Base-by-base conservation (phyloP, 306 rosid genomes). In the Begonia fuchsioides region DNA sequence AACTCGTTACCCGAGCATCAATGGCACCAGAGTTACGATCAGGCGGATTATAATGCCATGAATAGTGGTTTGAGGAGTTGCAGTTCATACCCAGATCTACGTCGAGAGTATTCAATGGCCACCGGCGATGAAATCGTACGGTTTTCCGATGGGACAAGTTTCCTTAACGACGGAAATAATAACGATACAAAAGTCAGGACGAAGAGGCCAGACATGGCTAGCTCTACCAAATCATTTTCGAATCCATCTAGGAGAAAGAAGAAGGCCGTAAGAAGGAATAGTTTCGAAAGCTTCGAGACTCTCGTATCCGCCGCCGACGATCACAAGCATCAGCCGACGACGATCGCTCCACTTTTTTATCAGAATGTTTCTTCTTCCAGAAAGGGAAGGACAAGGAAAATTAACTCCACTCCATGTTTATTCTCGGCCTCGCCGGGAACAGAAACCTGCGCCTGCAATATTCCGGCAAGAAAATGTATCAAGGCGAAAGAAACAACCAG, bases 81-180 rank as follows among this genome's bases (percentile, higher is more conserved):
- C 64, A 81, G 75, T 43, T 90, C 97, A 12, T 72, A 90, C 68
- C 97, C 97, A 0, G 92, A 90, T 84, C 87, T 90, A 39, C 74
- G 93, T 11, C 93, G 70, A 65, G 93, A 81, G 13, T 66, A 79
- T 52, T 44, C 68, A 1, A 67, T 76, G 79, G 39, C 49, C 8
- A 14, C 44, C 35, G 64, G 58, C 12, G 78, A 90, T 16, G 87
- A 81, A 38, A 59, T 69, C 44, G 64, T 82, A 93, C 63, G 80
- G 39, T 90, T 73, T 59, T 48, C 56, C 47, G 97, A 90, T 2
- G 97, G 84, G 10, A 78, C 73, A 32, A 64, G 59, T 11, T 52
- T 90, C 55, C 54, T 43, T 12, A 57, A 67, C 44, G 7, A 8
- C 35, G 35, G 4, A 26, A 5, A 26, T 26, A 26, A 26, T 26